Percentiles rank a stretch among this genome's conserved stretches.
Evolutionary conservation across 495 filamentous ascomycete genomes (phyloP).

Genomic region (Lasiosphaeria hispida): DNA sequence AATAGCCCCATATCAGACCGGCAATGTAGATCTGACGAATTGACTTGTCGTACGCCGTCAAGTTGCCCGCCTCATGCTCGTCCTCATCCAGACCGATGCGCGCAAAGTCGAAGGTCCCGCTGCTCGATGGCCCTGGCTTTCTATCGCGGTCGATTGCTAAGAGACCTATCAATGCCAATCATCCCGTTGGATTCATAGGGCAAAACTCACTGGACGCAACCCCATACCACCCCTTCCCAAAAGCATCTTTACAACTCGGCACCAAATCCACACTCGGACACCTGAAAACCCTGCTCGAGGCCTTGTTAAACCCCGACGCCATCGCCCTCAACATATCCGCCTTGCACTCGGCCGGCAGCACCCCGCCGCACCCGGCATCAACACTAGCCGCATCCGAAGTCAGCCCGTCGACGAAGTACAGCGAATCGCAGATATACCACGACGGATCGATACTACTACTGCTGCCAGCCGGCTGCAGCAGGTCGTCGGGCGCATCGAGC

Average conservation of each 20-base stretch:
- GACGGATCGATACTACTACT: neutral
- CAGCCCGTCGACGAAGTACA: neutral
- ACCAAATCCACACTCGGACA: neutral
- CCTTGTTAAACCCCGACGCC: neutral
- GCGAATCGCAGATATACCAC: neutral
- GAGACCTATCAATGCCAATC: too few species aligned
- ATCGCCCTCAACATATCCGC: neutral
- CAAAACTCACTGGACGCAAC: neutral
- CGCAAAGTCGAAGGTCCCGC: neutral
- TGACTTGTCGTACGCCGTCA: neutral
- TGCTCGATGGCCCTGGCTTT: neutral
- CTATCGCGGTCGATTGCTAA: neutral
- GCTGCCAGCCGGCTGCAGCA: neutral
- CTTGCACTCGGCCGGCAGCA: neutral
- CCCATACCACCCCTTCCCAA: neutral
- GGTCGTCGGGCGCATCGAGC: conserved; percentile 1
- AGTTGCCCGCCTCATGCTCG: neutral
- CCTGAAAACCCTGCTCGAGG: neutral
- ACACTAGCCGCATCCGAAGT: neutral
- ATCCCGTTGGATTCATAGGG: too few species aligned
- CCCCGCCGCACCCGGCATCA: neutral
- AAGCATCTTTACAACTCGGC: neutral
- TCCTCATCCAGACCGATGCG: neutral
- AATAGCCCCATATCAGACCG: neutral
- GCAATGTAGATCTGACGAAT: neutral